Evolutionary conservation across 805 yeast species (phyloP), one percentile per base, ranked within the genome.

Genomic region (Starmerella ratchasimensis): DNA sequence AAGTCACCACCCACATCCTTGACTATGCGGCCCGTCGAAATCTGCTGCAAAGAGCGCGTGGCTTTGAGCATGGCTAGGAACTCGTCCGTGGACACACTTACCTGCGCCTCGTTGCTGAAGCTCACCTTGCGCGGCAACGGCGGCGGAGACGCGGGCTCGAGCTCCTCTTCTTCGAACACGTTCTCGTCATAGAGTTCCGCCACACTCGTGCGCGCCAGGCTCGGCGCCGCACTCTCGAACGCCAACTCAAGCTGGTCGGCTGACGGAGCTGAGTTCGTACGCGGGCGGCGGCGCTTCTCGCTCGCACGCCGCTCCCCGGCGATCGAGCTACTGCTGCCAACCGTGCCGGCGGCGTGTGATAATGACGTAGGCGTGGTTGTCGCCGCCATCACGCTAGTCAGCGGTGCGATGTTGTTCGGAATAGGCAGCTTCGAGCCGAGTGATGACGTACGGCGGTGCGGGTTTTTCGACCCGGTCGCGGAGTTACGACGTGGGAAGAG

Each of bases 21-120:
- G 15, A 38, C 36, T 10, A 40, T 31, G 27, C 37, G 51, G 28
- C 41, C 62, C 43, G 35, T 53, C 6, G 64, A 56, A 23, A 63
- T 44, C 42, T 58, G 61, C 51, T 62, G 67, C 31, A 63, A 50
- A 19, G 64, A 58, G 17, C 63, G 50, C 17, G 65, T 59, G 21
- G 67, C 68, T 41, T 59, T 61, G 30, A 63, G 49, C 43, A 63
- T 61, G 43, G 55, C 59, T 15, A 60, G 44, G 20, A 63, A 45
- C 43, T 63, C 67, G 15, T 49, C 34, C 10, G 61, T 63, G 4
- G 53, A 45, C 33, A 46, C 46, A 22, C 45, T 37, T 20, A 46
- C 40, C 22, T 35, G 36, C 26, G 42, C 37, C 29, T 48, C 57
- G 37, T 45, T 49, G 7, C 39, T 34, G 31, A 56, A 43, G 16